A percentile compares a stretch with the other conserved stretches of the same genome.
Evolutionary conservation across 495 filamentous ascomycete species (phyloP).

Genomic region (Haplographium delicatum): DNA sequence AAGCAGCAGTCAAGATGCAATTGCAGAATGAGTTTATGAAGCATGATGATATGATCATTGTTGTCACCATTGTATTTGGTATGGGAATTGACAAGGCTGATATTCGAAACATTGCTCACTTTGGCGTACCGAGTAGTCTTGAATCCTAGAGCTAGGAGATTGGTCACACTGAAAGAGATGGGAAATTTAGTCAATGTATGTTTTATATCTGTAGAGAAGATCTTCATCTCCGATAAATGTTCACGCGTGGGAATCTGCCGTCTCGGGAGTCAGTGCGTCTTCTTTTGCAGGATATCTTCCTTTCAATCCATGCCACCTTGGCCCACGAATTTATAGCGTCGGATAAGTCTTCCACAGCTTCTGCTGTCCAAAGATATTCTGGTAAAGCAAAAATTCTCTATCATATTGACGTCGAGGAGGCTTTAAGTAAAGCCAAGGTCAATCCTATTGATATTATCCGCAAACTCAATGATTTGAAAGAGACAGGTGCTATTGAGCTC

Average conservation of each 20-base stretch:
- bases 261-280: constrained; percentile 37
- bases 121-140: constrained; percentile 46
- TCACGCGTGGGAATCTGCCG: constrained; percentile 51
- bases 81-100: constrained; percentile 57
- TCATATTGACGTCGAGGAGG: constrained; percentile 41
- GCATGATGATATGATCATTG: constrained; percentile 40
- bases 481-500: constrained; percentile 38
- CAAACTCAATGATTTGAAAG: constrained; percentile 45
- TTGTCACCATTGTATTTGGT: constrained; percentile 56
- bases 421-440: constrained; percentile 16
- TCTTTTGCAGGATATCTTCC: constrained; percentile 44
- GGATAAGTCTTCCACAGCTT: constrained; percentile 30
- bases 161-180: constrained; percentile 53
- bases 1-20: constrained; percentile 30
- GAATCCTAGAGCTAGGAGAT: constrained; percentile 59
- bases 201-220: constrained; percentile 49
- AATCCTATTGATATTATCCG: constrained; percentile 37
- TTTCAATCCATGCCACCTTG: constrained; percentile 17
- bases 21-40: constrained; percentile 52
- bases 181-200: constrained; percentile 44
- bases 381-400: constrained; percentile 30
- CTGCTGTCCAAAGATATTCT: constrained; percentile 31
- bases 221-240: constrained; percentile 46
- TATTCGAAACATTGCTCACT: constrained; percentile 55
- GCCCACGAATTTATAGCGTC: constrained; percentile 34